These are phyloP conservation scores for Brettanomyces custersianus DNA, from an alignment of 805 yeast genomes.

Conservation along the genomic window DNA sequence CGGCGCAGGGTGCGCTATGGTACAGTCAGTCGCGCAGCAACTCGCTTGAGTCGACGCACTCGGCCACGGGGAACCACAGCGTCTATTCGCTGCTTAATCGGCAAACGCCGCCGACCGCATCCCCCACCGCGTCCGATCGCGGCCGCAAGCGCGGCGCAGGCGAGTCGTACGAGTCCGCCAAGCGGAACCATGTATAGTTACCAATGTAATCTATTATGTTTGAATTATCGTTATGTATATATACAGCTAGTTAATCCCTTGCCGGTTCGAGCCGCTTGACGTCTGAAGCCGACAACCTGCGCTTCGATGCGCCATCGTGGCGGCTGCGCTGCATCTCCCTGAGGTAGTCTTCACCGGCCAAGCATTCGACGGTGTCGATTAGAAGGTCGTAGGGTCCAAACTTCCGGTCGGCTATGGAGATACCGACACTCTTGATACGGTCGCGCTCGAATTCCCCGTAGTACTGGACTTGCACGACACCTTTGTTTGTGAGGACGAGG, in stretches of 20 bases:
- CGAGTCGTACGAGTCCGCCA: too few species aligned
- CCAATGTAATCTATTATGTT: too few species aligned
- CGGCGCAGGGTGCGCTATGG: not conserved
- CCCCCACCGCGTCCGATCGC: too few species aligned
- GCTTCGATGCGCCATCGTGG: conserved; percentile 8
- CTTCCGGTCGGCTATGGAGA: conserved; percentile 69
- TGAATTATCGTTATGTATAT: not conserved
- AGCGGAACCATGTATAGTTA: not conserved
- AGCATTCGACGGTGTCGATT: conserved; percentile 65
- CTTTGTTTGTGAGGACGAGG: conserved; percentile 78
- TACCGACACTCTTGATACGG: conserved; percentile 63
- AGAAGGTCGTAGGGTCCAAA: conserved; percentile 68
- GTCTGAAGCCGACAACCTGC: too few species aligned
- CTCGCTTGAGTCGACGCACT: conserved; percentile 9
- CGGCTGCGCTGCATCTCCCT: conserved; percentile 31
- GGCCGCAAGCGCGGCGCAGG: too few species aligned
- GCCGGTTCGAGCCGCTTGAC: too few species aligned
- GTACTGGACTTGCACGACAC: conserved; percentile 44
- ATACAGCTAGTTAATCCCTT: not conserved
- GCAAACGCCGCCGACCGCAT: too few species aligned
- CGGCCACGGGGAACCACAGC: conserved; percentile 7
- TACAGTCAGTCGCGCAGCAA: conserved; percentile 8
- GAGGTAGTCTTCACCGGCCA: conserved; percentile 45
- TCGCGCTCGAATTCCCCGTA: conserved; percentile 51
- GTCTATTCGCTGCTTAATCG: conserved; percentile 17